These are phyloP conservation scores for Zarea fungicola DNA, from an alignment of 2,329 filamentous ascomycete genomes.

Conservation along the genomic window DNA sequence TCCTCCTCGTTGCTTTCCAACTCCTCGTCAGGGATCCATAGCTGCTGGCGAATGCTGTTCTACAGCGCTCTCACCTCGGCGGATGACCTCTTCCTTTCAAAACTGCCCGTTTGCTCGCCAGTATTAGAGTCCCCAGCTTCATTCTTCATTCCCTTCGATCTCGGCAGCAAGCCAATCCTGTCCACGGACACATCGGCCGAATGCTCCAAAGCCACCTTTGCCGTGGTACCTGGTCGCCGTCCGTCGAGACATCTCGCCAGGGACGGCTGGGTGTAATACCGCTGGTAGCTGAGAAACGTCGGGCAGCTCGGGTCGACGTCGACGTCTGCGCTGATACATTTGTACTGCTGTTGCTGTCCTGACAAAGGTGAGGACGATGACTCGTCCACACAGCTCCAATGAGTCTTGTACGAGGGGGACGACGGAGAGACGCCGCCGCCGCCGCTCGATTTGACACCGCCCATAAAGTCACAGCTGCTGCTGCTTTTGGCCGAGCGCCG, in stretches of 20 bases:
- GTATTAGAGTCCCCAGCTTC: not conserved
- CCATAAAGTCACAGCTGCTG: too few relatives aligned
- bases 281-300: conserved; percentile 28
- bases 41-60: conserved; percentile 24
- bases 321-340: not conserved
- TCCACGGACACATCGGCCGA: not conserved
- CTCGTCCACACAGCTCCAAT: not conserved
- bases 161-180: not conserved
- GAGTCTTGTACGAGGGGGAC: not conserved
- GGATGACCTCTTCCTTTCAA: conserved; percentile 12
- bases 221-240: not conserved
- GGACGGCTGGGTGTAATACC: conserved; percentile 26
- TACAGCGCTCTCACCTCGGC: conserved; percentile 28
- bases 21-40: conserved; percentile 28
- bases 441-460: too few relatives aligned
- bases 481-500: not conserved
- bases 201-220: too few relatives aligned
- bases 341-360: not conserved
- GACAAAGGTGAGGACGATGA: too few relatives aligned
- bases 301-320: conserved; percentile 28
- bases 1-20: conserved; percentile 16
- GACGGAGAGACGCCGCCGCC: conserved; percentile 1
- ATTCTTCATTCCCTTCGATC: not conserved
- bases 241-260: conserved; percentile 27
- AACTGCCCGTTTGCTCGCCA: not conserved